Evolutionary conservation across 352 stramenopile genomes (phyloP), one percentile per base, ranked within the genome.

Genomic region (Elongisporangium undulatum): DNA sequence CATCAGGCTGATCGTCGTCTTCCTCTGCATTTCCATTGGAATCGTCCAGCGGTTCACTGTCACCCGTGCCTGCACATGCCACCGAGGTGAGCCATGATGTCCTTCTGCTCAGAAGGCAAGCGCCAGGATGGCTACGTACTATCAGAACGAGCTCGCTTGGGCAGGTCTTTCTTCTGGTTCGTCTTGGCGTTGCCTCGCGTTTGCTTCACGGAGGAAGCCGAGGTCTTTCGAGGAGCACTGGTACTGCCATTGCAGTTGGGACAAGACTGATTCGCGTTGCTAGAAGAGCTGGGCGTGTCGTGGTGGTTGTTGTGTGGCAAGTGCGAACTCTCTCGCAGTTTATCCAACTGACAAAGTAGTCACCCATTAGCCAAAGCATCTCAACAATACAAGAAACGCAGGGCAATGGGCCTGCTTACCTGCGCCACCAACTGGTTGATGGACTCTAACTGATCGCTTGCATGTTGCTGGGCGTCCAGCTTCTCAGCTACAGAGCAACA

Each of bases 391-490:
- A 58, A 21, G 10, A 51, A 2, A 9, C n/a, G 9, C 5, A 53
- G 51, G 9, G 51, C 6, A 19, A 48, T 53, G 62, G 9, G 15
- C 17, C 9, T 50, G 9, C 58, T 7, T 64, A 89, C 77, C 79
- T 90, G 80, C 24, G 71, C 74, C 24, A 93, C 84, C 34, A 93
- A 79, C 52, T 90, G 77, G 58, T 93, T 91, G 56, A 93, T 93
- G 8, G 81, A 90, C 63, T 91, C 84, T 17, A 92, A 67, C 51
- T 93, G 84, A 39, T 92, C 84, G 29, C 72, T 86, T 21, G 83
- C 84, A 64, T 90, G 71, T 39, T 89, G 67, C 50, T 93, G 84
- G 9, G 84, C 84, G 53, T 91, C 84, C 52, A 82, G 49, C 58
- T 90, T 91, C 50, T 92, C 77, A 22, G 72, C 80, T 92, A 51